A percentile compares a stretch with the other conserved stretches of the same genome.
Conservation (phyloP, 1,139 yeast genomes). For the Debaryomyces singareniensis region DNA sequence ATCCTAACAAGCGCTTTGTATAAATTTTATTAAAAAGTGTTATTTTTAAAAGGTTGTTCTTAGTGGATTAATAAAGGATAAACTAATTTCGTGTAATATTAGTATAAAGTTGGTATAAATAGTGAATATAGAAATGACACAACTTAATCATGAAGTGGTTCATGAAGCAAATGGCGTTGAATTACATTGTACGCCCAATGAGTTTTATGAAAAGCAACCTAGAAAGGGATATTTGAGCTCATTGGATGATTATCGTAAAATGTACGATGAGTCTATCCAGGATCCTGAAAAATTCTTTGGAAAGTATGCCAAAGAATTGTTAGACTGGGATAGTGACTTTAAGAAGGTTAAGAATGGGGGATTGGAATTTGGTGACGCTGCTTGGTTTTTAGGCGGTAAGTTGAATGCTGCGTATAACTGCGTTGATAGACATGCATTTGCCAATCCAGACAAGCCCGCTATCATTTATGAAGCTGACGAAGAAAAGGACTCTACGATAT, state of each 20-base stretch:
- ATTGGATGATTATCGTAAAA: constrained; percentile 63
- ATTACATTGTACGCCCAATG: constrained; percentile 64
- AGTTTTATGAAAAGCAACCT: constrained; percentile 72
- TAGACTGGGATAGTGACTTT: constrained; percentile 84
- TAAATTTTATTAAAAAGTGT: too few species aligned
- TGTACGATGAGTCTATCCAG: constrained; percentile 72
- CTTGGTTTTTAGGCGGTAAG: constrained; percentile 94
- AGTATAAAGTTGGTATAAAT: not conserved
- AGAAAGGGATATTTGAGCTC: constrained; percentile 40
- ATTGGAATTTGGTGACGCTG: constrained; percentile 70
- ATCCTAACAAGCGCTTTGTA: too few species aligned
- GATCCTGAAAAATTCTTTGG: constrained; percentile 86
- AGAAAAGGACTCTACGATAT: constrained; percentile 61
- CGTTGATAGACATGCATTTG: constrained; percentile 92
- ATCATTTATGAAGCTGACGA: constrained; percentile 94
- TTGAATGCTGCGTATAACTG: constrained; percentile 92
- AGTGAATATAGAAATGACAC: constrained; percentile 10
- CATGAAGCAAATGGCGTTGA: constrained; percentile 74
- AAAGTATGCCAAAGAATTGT: constrained; percentile 67
- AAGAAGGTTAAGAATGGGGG: constrained; percentile 67
- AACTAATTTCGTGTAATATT: not conserved
- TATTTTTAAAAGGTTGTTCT: too few species aligned
- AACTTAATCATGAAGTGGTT: constrained; percentile 43
- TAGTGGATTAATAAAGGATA: too few species aligned
- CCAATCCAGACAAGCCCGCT: constrained; percentile 83